Evolutionary conservation across 2,329 filamentous ascomycete genomes (phyloP).

Genomic region (Biscogniauxia marginata): DNA sequence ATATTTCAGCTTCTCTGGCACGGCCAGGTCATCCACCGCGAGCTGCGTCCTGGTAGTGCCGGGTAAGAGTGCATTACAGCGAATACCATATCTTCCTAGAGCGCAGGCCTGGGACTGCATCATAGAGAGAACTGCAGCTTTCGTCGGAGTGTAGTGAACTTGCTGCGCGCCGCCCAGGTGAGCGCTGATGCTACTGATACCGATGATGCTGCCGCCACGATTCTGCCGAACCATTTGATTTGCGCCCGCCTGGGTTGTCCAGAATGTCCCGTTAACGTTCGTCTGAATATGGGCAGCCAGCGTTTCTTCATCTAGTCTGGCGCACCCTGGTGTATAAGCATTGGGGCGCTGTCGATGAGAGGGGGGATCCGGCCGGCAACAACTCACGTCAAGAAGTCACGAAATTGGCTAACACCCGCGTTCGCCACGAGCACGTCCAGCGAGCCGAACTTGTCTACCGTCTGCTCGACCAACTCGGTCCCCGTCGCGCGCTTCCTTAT

Average conservation of each 20-base stretch:
- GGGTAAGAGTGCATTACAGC: conserved; percentile 68
- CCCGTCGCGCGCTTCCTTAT: conserved; percentile 1
- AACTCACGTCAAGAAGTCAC: conserved; percentile 5
- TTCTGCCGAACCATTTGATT: conserved; percentile 58
- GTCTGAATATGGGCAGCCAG: background rate
- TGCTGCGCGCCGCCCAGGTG: conserved; percentile 65
- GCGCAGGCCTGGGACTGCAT: conserved; percentile 69
- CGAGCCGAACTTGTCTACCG: background rate
- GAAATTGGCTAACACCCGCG: conserved; percentile 2
- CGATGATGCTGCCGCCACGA: conserved; percentile 63
- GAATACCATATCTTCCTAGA: conserved; percentile 62
- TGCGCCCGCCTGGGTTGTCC: conserved; percentile 64
- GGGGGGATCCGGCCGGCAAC: background rate
- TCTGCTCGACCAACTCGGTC: background rate
- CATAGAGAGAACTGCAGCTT: conserved; percentile 65
- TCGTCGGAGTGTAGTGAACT: conserved; percentile 71
- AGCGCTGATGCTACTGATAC: conserved; percentile 57
- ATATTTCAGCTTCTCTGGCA: conserved; percentile 55
- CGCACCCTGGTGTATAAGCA: background rate
- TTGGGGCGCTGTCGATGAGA: background rate
- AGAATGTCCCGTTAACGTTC: conserved; percentile 67
- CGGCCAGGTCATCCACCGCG: conserved; percentile 65
- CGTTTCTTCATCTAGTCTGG: background rate
- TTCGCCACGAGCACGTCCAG: conserved; percentile 9
- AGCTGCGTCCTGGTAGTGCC: conserved; percentile 70